Conservation (phyloP, 2,329 filamentous ascomycete genomes). For the Dactylella cylindrospora region DNA sequence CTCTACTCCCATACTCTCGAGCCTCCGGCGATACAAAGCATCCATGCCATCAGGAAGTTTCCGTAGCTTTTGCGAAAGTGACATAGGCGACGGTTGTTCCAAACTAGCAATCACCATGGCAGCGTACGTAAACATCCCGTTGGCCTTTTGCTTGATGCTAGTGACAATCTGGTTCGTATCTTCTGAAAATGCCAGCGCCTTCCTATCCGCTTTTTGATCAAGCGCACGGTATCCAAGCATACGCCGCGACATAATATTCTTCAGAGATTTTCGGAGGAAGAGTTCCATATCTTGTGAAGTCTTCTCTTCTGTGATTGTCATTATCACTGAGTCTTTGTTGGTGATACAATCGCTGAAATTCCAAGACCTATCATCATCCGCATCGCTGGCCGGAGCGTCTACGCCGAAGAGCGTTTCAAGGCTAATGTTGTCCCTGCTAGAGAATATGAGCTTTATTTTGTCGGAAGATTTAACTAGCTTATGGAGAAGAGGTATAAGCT, state of each 20-base stretch:
- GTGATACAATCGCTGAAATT: not conserved
- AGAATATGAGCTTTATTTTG: conserved; percentile 4
- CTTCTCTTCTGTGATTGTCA: conserved; percentile 6
- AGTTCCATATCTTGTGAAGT: conserved; percentile 10
- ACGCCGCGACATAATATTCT: conserved; percentile 4
- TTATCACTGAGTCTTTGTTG: not conserved
- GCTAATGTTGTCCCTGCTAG: not conserved
- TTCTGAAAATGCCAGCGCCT: not conserved
- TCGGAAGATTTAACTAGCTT: not conserved
- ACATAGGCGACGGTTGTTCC: conserved; percentile 16
- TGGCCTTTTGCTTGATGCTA: conserved; percentile 14
- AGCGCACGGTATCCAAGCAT: not conserved
- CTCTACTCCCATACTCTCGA: not conserved
- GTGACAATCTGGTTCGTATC: not conserved
- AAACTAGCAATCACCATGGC: conserved; percentile 23
- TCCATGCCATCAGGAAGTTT: conserved; percentile 18
- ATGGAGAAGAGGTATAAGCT: not conserved
- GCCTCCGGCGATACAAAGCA: conserved; percentile 10
- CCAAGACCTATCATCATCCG: not conserved
- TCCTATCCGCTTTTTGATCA: too few relatives aligned
- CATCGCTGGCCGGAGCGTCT: too few relatives aligned
- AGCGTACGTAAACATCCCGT: conserved; percentile 27
- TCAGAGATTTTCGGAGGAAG: not conserved
- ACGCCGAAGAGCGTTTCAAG: not conserved
- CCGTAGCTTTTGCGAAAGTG: conserved; percentile 2